Conservation (phyloP, 2,329 filamentous ascomycete genomes). For the Juglanconis oblonga region DNA sequence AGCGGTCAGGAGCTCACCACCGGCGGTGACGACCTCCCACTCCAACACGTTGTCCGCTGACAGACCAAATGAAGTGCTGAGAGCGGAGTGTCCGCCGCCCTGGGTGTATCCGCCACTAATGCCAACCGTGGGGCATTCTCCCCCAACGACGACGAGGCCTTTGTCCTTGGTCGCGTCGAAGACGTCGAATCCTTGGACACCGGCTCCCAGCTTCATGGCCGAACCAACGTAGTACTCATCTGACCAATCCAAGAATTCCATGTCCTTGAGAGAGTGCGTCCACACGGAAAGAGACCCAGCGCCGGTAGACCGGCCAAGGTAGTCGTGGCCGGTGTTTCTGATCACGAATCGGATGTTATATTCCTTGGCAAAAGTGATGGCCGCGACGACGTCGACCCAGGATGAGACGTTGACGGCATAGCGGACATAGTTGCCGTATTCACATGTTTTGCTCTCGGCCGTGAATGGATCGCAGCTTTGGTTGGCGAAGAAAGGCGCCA, state of each 20-base stretch:
- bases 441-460: conserved; percentile 28
- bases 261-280: conserved; percentile 26
- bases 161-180: conserved; percentile 45
- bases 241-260: neutral
- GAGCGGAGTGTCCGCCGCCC: conserved; percentile 53
- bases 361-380: conserved; percentile 4
- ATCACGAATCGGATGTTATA: conserved; percentile 38
- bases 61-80: conserved; percentile 47
- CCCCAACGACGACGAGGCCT: conserved; percentile 31
- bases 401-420: conserved; percentile 8
- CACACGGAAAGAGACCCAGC: conserved; percentile 40
- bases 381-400: neutral
- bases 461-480: conserved; percentile 19
- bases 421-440: conserved; percentile 24
- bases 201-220: conserved; percentile 55
- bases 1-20: conserved; percentile 38
- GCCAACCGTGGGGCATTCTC: conserved; percentile 40
- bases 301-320: conserved; percentile 44
- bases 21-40: conserved; percentile 44
- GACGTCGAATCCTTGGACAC: conserved; percentile 50
- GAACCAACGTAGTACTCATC: conserved; percentile 36
- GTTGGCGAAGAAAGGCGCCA: conserved; percentile 28
- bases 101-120: conserved; percentile 43
- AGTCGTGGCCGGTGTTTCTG: conserved; percentile 44
- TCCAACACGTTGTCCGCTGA: conserved; percentile 47